These are phyloP conservation scores for Daldinia vernicosa DNA, from an alignment of 495 filamentous ascomycete genomes.

Conservation along the genomic window DNA sequence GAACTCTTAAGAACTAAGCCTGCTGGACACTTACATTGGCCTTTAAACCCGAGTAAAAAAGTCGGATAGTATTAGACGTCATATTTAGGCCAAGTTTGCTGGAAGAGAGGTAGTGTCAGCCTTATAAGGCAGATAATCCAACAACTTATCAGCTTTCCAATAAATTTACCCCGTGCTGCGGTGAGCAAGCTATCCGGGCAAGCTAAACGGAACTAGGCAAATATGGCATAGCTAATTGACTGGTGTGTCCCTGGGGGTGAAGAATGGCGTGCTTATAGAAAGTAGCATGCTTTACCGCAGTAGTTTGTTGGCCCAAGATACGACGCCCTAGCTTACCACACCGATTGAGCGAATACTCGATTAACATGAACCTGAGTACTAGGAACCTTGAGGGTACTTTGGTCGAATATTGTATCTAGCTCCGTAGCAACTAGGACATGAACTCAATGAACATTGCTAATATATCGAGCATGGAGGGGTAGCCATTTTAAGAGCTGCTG, in stretches of 20 bases:
- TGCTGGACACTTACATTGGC: not conserved
- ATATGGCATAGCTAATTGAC: slow-evolving; percentile 16
- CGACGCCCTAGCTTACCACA: slow-evolving; percentile 26
- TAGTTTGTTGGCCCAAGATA: slow-evolving; percentile 34
- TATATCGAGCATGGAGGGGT: not conserved
- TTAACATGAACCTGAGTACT: slow-evolving; percentile 7
- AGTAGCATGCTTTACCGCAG: slow-evolving; percentile 31
- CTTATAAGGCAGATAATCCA: slow-evolving; percentile 19
- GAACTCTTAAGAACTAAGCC: slow-evolving; percentile 1
- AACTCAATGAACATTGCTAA: slow-evolving; percentile 9
- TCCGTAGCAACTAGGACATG: slow-evolving; percentile 1
- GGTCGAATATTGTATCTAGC: slow-evolving; percentile 16
- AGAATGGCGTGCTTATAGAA: slow-evolving; percentile 20
- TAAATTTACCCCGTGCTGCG: slow-evolving; percentile 17
- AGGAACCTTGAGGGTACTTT: slow-evolving; percentile 10
- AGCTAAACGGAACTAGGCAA: slow-evolving; percentile 24
- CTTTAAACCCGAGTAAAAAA: not conserved
- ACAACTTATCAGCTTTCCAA: slow-evolving; percentile 26
- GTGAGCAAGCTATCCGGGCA: slow-evolving; percentile 4
- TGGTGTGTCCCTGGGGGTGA: slow-evolving; percentile 17
- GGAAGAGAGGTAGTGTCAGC: slow-evolving; percentile 19
- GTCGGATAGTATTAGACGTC: not conserved
- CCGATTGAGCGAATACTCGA: slow-evolving; percentile 11
- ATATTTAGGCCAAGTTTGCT: not conserved
- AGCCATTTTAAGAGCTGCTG: not conserved